phyloP scores from a whole-genome alignment of 2,329 filamentous ascomycete genomes.

The Aspergillus brunneoviolaceus region DNA sequence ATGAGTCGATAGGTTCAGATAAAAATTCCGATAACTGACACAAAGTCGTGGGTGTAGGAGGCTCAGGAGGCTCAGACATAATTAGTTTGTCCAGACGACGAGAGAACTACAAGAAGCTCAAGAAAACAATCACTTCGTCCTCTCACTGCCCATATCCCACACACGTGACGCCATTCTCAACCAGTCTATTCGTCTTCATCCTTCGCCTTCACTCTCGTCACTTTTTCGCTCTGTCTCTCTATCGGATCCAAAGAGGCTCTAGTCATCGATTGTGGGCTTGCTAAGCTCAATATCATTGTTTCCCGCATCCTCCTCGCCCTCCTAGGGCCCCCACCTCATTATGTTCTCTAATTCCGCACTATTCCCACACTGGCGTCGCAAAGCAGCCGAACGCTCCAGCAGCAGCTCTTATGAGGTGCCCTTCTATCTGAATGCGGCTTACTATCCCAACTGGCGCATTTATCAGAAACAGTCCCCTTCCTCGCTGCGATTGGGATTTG shows the following conservation, averaged over 20 bases:
- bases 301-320: background rate
- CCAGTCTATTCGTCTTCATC: slow-evolving; percentile 13
- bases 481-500: slow-evolving; percentile 70
- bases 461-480: slow-evolving; percentile 72
- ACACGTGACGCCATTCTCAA: slow-evolving; percentile 24
- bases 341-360: slow-evolving; percentile 23
- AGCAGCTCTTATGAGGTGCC: slow-evolving; percentile 36
- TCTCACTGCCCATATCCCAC: background rate
- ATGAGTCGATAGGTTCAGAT: background rate
- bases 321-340: background rate
- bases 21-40: no score
- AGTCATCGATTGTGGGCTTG: background rate
- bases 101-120: background rate
- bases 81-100: no score
- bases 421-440: slow-evolving; percentile 67
- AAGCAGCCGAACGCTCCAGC: slow-evolving; percentile 26
- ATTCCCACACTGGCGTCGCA: slow-evolving; percentile 28
- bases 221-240: slow-evolving; percentile 4
- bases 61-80: slow-evolving; percentile 6
- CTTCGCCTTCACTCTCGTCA: slow-evolving; percentile 4
- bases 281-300: background rate
- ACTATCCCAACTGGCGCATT: slow-evolving; percentile 77
- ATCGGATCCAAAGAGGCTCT: background rate
- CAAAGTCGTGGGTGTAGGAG: background rate
- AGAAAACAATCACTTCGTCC: slow-evolving; percentile 1